These are phyloP conservation scores for Pholiota conissans DNA, from an alignment of 768 basidiomycete genomes.

Conservation along the genomic window DNA sequence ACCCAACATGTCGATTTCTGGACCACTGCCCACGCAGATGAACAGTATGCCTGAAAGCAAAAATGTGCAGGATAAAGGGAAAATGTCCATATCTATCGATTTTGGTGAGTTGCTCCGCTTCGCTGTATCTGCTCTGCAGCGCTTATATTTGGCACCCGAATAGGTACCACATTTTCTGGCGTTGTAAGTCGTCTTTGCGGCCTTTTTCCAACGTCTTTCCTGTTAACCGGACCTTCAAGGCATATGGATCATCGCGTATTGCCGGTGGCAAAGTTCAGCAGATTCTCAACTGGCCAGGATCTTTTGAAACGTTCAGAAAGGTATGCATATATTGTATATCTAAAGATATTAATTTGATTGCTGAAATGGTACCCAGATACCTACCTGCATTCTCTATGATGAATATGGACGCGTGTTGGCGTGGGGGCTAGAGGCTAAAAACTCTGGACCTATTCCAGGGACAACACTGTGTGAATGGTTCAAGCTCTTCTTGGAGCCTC, in stretches of 20 bases:
- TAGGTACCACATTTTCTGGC: conserved; percentile 87
- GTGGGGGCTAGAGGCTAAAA: conserved; percentile 90
- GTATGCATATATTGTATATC: conserved; percentile 28
- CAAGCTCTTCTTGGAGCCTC: conserved; percentile 85
- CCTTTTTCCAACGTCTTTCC: background rate
- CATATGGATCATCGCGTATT: conserved; percentile 85
- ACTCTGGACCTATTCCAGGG: conserved; percentile 66
- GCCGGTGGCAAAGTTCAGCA: conserved; percentile 79
- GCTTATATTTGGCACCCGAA: background rate
- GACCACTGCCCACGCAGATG: conserved; percentile 21
- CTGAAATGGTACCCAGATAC: conserved; percentile 41
- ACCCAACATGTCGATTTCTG: conserved; percentile 22
- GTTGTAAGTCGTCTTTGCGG: conserved; percentile 55
- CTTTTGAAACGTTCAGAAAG: conserved; percentile 85
- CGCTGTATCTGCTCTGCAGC: background rate
- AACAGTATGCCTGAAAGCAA: conserved; percentile 20
- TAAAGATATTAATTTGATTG: background rate
- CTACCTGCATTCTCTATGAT: conserved; percentile 84
- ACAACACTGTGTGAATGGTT: conserved; percentile 65
- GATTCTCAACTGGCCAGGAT: conserved; percentile 84
- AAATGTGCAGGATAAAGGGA: conserved; percentile 64
- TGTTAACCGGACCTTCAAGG: conserved; percentile 40
- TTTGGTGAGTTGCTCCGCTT: conserved; percentile 58
- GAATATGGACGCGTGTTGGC: conserved; percentile 70
- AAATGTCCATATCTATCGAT: conserved; percentile 80